Base-by-base conservation (phyloP, 2,329 filamentous ascomycete genomes). In the Claviceps sp. region DNA sequence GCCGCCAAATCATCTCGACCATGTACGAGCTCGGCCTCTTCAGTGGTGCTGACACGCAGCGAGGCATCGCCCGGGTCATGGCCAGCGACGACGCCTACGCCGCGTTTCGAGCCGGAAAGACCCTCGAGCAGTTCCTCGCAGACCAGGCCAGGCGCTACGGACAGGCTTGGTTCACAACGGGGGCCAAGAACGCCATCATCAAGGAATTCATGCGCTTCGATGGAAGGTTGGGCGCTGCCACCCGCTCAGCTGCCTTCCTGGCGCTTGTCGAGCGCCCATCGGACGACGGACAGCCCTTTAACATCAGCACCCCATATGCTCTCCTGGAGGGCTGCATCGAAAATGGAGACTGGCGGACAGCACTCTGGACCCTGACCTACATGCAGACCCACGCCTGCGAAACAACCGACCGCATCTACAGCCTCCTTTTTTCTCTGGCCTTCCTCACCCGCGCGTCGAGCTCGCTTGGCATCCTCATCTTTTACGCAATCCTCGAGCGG, bases 11-110 rank as follows among this genome's bases (percentile, higher is more conserved):
- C 34, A 59, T 78, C 34, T 66, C 68, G 13, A 64, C 66, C 52
- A 77, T 78, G 73, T 64, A 71, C 51, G 61, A 67, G 38, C 63
- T 68, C 17, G 70, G 70, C 23, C 64, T 76, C 47, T 64, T 78
- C 42, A 59, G 66, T 7, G 64, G 68, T 23, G 61, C 63, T 0
- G 57, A 57, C 0, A 67, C 67, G 1, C 61, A 69, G 7, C 64
- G 63, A 7, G 61, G 60, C 9, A 62, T 77, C 23, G 71, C 73
- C 3, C 56, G 58, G 11, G 64, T 70, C 45, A 71, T 76, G 68
- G 72, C 68, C 7, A 55, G 61, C 11, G 61, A 68, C 47, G 74
- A 77, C 53, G 62, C 69, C 14, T 67, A 74, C 57, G 63, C 65
- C 9, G 68, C 72, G 5, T 63, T 70, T n/a, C 60, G 61, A 50